Conservation (phyloP, 2,329 filamentous ascomycete species). For the Epichloe festucae region DNA sequence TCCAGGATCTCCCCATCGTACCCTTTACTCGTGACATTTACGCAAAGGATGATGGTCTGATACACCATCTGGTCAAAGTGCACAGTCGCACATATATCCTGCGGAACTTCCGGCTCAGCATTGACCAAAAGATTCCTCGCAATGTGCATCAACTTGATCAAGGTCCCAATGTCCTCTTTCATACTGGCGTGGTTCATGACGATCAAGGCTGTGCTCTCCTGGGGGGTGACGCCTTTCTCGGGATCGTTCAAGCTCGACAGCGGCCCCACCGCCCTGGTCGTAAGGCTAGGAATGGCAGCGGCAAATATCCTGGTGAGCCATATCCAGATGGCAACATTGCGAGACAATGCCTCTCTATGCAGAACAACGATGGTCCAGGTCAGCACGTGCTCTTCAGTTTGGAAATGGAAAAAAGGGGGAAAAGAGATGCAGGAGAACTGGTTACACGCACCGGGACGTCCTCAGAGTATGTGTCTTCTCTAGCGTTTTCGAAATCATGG, state of each 20-base stretch:
- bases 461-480: conserved; percentile 51
- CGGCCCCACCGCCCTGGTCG: conserved; percentile 44
- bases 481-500: conserved; percentile 46
- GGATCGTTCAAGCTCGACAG: conserved; percentile 39
- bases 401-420: neutral
- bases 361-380: conserved; percentile 2
- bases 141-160: conserved; percentile 57
- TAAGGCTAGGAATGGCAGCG: conserved; percentile 46
- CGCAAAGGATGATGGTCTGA: conserved; percentile 50
- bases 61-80: conserved; percentile 55
- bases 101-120: conserved; percentile 49
- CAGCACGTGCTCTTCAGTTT: conserved; percentile 2
- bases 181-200: conserved; percentile 48
- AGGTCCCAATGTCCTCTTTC: conserved; percentile 47
- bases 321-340: conserved; percentile 53
- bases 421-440: neutral
- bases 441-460: conserved; percentile 38
- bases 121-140: conserved; percentile 52
- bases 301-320: conserved; percentile 50
- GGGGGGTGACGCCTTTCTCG: conserved; percentile 42
- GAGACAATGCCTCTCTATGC: conserved; percentile 42
- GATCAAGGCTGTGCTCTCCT: conserved; percentile 50
- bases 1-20: conserved; percentile 52
- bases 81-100: conserved; percentile 51
- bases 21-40: conserved; percentile 54